These are phyloP conservation scores for Trichosporon coremiiforme DNA, from an alignment of 1,284 basidiomycete species.

Conservation along the genomic window DNA sequence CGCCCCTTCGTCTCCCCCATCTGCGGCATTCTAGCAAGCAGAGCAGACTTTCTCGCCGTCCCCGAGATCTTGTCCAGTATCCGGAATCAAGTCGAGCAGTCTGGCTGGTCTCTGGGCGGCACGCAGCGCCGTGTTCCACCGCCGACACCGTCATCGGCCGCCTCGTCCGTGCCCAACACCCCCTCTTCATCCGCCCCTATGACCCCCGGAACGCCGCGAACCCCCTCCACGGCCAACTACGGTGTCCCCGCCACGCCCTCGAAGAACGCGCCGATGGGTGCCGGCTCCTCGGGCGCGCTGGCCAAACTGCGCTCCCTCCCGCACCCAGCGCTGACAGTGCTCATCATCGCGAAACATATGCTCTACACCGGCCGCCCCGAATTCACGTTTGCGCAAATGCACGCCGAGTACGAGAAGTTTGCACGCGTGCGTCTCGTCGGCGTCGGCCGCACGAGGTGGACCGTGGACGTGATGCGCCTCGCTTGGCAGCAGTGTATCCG, in stretches of 20 bases:
- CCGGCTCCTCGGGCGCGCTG: background rate
- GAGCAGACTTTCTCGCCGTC: conserved; percentile 41
- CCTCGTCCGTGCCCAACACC: background rate
- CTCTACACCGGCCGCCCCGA: conserved; percentile 68
- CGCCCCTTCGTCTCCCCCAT: conserved; percentile 65
- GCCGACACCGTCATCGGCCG: conserved; percentile 7
- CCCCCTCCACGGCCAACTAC: background rate
- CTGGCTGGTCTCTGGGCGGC: conserved; percentile 39
- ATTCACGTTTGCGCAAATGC: conserved; percentile 56
- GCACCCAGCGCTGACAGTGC: conserved; percentile 51
- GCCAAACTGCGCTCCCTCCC: conserved; percentile 42
- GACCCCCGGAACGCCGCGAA: background rate
- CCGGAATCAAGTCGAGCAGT: conserved; percentile 43
- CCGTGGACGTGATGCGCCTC: conserved; percentile 45
- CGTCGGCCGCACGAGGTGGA: conserved; percentile 52
- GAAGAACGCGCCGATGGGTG: background rate
- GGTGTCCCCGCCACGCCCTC: background rate
- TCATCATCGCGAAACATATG: conserved; percentile 67
- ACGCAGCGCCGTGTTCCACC: conserved; percentile 25
- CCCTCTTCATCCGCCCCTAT: background rate
- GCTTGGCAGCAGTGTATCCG: conserved; percentile 49
- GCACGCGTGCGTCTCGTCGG: conserved; percentile 54
- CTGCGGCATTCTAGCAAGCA: conserved; percentile 32
- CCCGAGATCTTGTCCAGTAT: conserved; percentile 32
- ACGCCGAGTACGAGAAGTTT: conserved; percentile 56